Evolutionary conservation across 2,329 filamentous ascomycete genomes (phyloP), one percentile per base, ranked within the genome.

Genomic region (Phialocephala subalpina): DNA sequence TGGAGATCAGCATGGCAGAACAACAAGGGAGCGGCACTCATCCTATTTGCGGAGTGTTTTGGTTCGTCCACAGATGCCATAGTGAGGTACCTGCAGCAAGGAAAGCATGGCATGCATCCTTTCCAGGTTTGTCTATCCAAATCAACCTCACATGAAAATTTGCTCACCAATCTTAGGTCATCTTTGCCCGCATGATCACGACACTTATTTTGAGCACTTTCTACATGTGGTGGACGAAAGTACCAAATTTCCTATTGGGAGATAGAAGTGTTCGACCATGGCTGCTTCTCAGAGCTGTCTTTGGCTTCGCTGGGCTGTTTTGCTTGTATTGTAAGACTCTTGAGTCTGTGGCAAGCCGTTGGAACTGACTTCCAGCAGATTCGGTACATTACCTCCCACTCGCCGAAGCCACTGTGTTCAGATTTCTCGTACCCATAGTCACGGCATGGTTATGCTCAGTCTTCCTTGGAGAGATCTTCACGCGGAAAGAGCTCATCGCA

Each of bases 391-490:
- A 97, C 73, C 85, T 97, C 1, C 92, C 93, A 0, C 84, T 97
- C 1, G 91, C 93, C 14, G 94, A 97, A 77, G 92, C 94, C 1
- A 97, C 93, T 0, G 94, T 97, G 29, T 90, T 97, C 63, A 94
- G 93, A 7, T 97, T 97, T 76, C 83, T 97, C 3, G 87, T 91
- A 0, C 94, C 94, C 0, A 90, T 91, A n/a, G 83, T 96, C 12
- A 87, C 92, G 8, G 93, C 93, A 63, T 93, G 93, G 80, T 84
- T 91, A 16, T 97, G 93, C 76, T 93, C 90, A 29, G 81, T 94
- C 58, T 79, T 94, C 29, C 79, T 90, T 8, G 87, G 88, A 56
- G 92, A 97, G 72, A 88, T 90, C 0, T 97, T 96, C 76, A 93
- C 92, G 1, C 83, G 87, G 22, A 86, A 86, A 55, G 93, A 97